Evolutionary conservation across 1,284 basidiomycete species (phyloP).

Genomic region (Leccinum cinnamomeum): DNA sequence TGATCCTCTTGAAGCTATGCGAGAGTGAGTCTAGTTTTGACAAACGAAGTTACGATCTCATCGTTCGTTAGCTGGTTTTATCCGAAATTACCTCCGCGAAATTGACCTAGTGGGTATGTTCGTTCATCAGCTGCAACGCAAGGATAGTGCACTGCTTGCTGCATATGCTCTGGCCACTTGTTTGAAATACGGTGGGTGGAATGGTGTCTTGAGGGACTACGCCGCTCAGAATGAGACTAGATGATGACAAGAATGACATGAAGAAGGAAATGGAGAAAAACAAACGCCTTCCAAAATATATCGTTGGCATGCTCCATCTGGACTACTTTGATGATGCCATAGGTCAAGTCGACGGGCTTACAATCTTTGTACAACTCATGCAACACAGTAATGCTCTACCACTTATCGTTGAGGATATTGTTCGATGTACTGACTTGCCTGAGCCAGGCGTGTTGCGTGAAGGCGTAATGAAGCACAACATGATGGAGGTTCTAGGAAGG

Average conservation of each 20-base stretch:
- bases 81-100: too few species aligned
- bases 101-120: too few species aligned
- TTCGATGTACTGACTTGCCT: neutral
- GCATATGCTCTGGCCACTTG: too few species aligned
- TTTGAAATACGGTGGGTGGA: too few species aligned
- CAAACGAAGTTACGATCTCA: too few species aligned
- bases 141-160: too few species aligned
- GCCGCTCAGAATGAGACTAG: too few species aligned
- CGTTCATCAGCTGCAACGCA: too few species aligned
- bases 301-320: constrained; percentile 15
- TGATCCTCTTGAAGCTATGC: too few species aligned
- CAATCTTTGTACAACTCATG: constrained; percentile 14
- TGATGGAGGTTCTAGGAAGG: constrained; percentile 18
- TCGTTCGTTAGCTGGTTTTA: too few species aligned
- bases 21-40: too few species aligned
- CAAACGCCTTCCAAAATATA: constrained; percentile 5
- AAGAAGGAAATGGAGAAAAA: neutral
- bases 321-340: constrained; percentile 19
- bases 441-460: constrained; percentile 18
- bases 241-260: constrained; percentile 11
- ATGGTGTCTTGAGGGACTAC: too few species aligned
- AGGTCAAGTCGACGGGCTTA: constrained; percentile 13
- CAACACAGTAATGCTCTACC: constrained; percentile 11
- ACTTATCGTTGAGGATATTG: neutral
- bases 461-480: constrained; percentile 9